A percentile compares a stretch with the other conserved stretches of the same genome.
phyloP scores from a whole-genome alignment of 2,329 filamentous ascomycete genomes.

The Colletotrichum costaricense region DNA sequence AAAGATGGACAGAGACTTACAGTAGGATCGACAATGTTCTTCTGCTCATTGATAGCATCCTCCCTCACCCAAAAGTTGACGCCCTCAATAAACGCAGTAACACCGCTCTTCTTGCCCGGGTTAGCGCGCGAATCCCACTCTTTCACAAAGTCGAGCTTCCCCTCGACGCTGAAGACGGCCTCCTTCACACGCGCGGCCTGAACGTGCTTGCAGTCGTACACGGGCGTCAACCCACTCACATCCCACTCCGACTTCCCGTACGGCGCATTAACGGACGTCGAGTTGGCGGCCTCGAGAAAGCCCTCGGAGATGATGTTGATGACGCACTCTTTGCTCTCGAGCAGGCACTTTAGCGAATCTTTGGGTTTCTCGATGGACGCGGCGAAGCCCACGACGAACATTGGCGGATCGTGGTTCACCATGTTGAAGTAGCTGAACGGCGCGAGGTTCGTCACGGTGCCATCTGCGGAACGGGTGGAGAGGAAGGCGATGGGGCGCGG shows the following conservation, averaged over 20 bases:
- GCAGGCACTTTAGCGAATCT: conserved; percentile 81
- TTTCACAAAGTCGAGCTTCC: conserved; percentile 76
- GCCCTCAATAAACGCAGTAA: conserved; percentile 83
- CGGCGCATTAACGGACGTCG: conserved; percentile 81
- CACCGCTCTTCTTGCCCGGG: conserved; percentile 80
- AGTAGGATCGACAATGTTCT: conserved; percentile 77
- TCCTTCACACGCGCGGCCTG: conserved; percentile 81
- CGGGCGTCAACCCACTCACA: conserved; percentile 78
- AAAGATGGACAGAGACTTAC: conserved; percentile 53
- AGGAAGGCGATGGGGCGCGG: conserved; percentile 83
- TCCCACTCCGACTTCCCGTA: conserved; percentile 74
- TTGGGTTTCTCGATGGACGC: conserved; percentile 68
- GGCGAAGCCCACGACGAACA: conserved; percentile 75
- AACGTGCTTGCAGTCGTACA: conserved; percentile 71
- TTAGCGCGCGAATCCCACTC: conserved; percentile 81
- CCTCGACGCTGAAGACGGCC: conserved; percentile 86
- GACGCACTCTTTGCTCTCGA: conserved; percentile 78
- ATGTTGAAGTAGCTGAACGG: conserved; percentile 91
- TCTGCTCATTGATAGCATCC: conserved; percentile 85
- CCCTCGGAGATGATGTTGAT: conserved; percentile 91
- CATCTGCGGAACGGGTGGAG: conserved; percentile 68
- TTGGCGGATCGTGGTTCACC: conserved; percentile 85
- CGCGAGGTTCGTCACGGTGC: conserved; percentile 75
- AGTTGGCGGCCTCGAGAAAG: conserved; percentile 89
- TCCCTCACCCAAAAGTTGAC: conserved; percentile 89